Evolutionary conservation across 2,329 filamentous ascomycete species (phyloP), one percentile per base, ranked within the genome.

Genomic region (Mycosphaerella sp.): DNA sequence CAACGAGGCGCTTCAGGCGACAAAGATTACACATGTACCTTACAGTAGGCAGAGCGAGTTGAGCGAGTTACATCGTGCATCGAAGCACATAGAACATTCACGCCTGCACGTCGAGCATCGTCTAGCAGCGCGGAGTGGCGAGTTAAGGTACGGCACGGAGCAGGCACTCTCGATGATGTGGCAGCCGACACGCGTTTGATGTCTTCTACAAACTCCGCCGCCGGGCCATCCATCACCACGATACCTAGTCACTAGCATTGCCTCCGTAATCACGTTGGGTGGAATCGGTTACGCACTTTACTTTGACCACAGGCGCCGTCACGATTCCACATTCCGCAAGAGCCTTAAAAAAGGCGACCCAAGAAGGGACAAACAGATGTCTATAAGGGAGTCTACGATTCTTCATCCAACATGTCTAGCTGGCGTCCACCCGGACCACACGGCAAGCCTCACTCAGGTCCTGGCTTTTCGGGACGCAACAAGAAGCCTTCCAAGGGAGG

Each of bases 321-420:
- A 75, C 59, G 80, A 84, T 62, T 75, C 79, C 50, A 75, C 79
- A 34, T 85, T 85, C 72, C 76, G 81, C 62, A 80, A 75, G 66
- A 69, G 75, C 36, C 68, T 84, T 64, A 86, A 87, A 70, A 82
- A 84, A n/a, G n/a, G 66, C 86, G 87, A 71, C 84, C 86, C 69
- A 85, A 87, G 71, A 79, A 79, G 66, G 80, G 85, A 69, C 80
- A 79, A 58, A 84, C 84, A 61, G 80, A 75, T 54, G 82, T 84
- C 64, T 25, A 25, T 25, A 5, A 6, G 14, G 17, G 14, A 16
- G 36, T 18, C 36, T 39, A 18, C 36, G 14, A 18, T 39, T 18
- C 36, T 9, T 5, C 13, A 9, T 18, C 12, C 36, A 10, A n/a
- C 12, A 59, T 59, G 57, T 58, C 57, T 10, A 41, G 44, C 28